A percentile compares a stretch with the other conserved stretches of the same genome.
Evolutionary conservation across 768 basidiomycete species (phyloP).

Genomic region (Rhodotorula taiwanensis): DNA sequence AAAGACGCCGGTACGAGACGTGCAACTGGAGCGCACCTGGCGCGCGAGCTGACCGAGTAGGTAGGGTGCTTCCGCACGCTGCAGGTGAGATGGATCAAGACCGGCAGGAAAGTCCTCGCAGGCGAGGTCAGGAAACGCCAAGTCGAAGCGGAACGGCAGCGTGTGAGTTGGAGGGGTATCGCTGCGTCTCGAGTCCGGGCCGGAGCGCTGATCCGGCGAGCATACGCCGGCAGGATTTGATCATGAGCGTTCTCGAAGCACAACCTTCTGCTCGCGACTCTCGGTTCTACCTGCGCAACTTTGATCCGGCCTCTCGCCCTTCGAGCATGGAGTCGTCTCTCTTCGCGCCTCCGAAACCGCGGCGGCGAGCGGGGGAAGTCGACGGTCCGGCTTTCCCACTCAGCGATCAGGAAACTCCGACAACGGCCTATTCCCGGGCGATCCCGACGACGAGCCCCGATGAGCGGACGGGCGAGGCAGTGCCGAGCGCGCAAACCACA

Average conservation of each 20-base stretch:
- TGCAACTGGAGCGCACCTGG: no score
- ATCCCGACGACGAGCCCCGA: constrained; percentile 49
- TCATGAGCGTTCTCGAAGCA: constrained; percentile 84
- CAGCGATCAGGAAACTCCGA: constrained; percentile 43
- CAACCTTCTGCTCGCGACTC: constrained; percentile 88
- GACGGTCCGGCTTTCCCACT: constrained; percentile 41
- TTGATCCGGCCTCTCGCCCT: constrained; percentile 57
- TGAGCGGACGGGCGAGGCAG: constrained; percentile 57
- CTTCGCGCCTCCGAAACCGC: neutral
- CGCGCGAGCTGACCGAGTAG: no score
- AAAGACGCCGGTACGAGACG: no score
- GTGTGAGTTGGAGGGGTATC: constrained; percentile 1
- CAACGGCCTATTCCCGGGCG: constrained; percentile 40
- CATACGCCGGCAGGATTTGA: constrained; percentile 66
- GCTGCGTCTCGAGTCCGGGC: no score
- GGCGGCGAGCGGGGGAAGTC: constrained; percentile 13
- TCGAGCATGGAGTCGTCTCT: neutral
- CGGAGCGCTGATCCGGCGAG: neutral
- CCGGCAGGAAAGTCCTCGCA: no score
- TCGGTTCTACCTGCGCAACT: constrained; percentile 81
- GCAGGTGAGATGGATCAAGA: no score
- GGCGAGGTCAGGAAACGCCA: constrained; percentile 13
- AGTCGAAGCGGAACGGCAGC: constrained; percentile 25
- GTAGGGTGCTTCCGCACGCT: no score
- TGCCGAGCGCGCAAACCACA: constrained; percentile 46